Conservation (phyloP, 1,284 basidiomycete species). For the Malassezia globosa region DNA sequence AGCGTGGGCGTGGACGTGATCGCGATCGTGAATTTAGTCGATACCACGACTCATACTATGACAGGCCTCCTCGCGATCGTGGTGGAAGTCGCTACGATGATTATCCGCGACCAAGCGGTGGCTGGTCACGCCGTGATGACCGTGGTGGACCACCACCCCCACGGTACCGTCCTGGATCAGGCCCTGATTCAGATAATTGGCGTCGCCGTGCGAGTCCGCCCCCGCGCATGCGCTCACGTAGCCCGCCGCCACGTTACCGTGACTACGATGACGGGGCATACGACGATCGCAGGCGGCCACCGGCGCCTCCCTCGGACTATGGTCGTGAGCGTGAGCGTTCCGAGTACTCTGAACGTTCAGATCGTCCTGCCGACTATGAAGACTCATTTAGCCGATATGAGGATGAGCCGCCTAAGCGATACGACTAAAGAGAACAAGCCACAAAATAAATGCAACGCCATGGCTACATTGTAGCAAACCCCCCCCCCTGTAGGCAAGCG, state of each 20-base stretch:
- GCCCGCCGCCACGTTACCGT: conserved; percentile 4
- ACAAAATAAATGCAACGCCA: too few species aligned
- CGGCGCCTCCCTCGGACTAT: background rate
- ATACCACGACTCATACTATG: conserved; percentile 3
- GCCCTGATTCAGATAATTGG: conserved; percentile 28
- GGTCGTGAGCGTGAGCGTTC: too few species aligned
- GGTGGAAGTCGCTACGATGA: conserved; percentile 13
- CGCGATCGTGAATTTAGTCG: conserved; percentile 21
- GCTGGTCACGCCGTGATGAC: conserved; percentile 7
- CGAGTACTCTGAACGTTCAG: background rate
- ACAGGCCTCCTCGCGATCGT: background rate
- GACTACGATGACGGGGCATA: background rate
- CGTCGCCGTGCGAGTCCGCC: conserved; percentile 26
- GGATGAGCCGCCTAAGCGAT: conserved; percentile 3
- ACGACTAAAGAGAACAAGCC: conserved; percentile 1
- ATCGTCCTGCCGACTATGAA: background rate
- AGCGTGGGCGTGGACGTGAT: conserved; percentile 4
- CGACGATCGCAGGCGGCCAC: background rate
- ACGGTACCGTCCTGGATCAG: background rate
- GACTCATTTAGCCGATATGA: background rate
- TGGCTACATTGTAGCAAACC: too few species aligned
- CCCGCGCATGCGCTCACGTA: conserved; percentile 10
- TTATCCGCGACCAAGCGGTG: conserved; percentile 7
- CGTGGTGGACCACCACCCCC: background rate
- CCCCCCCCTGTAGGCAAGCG: too few species aligned